Conservation (phyloP, 768 basidiomycete species). For the Imleria badia region DNA sequence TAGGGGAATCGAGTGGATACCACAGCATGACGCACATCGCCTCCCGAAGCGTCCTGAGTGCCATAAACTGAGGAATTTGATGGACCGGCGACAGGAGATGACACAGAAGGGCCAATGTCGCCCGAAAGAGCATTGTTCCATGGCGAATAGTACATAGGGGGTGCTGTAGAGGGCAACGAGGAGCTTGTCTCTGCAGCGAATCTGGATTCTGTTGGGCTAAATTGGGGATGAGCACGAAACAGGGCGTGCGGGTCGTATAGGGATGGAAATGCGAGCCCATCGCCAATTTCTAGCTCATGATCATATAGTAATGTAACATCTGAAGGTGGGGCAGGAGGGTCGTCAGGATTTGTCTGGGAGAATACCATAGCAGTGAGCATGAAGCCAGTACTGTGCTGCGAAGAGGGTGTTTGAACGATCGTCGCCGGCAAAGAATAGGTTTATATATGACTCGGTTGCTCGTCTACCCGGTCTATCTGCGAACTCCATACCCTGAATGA, state of each 20-base stretch:
- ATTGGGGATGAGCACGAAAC: background rate
- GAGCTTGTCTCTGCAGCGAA: background rate
- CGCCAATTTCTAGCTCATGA: no score
- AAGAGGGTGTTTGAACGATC: no score
- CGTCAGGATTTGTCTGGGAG: background rate
- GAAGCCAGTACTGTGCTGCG: no score
- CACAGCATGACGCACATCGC: conserved; percentile 6
- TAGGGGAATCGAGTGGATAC: background rate
- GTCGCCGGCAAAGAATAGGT: no score
- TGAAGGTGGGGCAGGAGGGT: background rate
- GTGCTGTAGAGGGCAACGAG: background rate
- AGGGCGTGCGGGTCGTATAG: background rate
- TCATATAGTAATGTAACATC: no score
- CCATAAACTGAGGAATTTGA: background rate
- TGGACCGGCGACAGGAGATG: background rate
- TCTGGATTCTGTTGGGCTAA: background rate
- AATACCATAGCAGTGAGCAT: no score
- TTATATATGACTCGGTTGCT: no score
- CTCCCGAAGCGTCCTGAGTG: background rate
- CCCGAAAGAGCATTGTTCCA: background rate
- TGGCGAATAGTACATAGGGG: background rate
- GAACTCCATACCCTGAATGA: no score
- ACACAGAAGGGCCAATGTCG: background rate
- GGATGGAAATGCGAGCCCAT: no score
- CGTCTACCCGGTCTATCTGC: no score